Evolutionary conservation across 2,329 filamentous ascomycete genomes (phyloP).

Genomic region (Alternaria gansuensis): DNA sequence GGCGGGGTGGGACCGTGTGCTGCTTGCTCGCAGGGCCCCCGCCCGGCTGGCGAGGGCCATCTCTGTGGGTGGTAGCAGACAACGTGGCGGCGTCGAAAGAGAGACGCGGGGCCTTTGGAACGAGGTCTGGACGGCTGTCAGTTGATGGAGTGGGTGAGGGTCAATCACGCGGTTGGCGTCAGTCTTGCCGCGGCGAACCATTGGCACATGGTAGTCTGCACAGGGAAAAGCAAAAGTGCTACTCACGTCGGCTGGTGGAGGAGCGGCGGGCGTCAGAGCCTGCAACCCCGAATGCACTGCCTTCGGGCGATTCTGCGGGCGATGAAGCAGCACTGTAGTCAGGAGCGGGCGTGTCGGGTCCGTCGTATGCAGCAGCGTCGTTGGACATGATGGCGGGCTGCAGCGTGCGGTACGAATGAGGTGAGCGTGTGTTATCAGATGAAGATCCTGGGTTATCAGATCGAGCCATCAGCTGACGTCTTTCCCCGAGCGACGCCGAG

Average conservation of each 20-base stretch:
- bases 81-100: conserved; percentile 32
- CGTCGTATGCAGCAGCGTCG: conserved; percentile 19
- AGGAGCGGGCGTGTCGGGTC: conserved; percentile 24
- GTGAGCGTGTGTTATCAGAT: conserved; percentile 30
- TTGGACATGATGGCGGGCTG: conserved; percentile 31
- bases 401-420: conserved; percentile 23
- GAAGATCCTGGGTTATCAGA: conserved; percentile 39
- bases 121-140: conserved; percentile 26
- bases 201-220: background rate
- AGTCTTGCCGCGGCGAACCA: conserved; percentile 19
- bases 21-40: conserved; percentile 52
- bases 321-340: conserved; percentile 15
- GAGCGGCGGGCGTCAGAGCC: conserved; percentile 25
- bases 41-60: conserved; percentile 42
- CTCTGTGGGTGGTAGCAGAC: conserved; percentile 35
- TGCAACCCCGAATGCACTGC: conserved; percentile 18
- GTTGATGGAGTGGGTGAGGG: background rate
- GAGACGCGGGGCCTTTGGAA: conserved; percentile 20
- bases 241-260: conserved; percentile 34
- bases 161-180: background rate
- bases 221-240: conserved; percentile 16
- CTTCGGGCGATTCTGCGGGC: conserved; percentile 8
- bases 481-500: conserved; percentile 27
- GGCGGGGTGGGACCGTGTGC: conserved; percentile 55
- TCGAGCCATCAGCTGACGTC: conserved; percentile 26